These are phyloP conservation scores for Pisolithus microcarpus DNA, from an alignment of 768 basidiomycete species.

Conservation along the genomic window DNA sequence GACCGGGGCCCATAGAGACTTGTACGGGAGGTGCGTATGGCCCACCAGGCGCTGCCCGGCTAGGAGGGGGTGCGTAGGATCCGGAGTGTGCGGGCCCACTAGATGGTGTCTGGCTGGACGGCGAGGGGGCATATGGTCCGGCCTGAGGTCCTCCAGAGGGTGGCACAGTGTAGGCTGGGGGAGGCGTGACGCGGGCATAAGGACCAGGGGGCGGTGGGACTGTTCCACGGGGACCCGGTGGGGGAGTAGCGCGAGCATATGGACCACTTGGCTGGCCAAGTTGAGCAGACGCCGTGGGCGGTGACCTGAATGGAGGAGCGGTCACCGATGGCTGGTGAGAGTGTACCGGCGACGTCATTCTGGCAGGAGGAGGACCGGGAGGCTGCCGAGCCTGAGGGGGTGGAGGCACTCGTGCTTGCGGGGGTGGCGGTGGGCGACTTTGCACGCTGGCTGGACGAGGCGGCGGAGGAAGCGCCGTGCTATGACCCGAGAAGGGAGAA, in stretches of 20 bases:
- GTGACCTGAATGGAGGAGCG: constrained; percentile 26
- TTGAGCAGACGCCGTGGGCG: constrained; percentile 19
- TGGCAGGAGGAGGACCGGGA: constrained; percentile 33
- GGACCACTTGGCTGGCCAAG: constrained; percentile 27
- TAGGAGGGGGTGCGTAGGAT: constrained; percentile 13
- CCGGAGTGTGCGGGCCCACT: constrained; percentile 17
- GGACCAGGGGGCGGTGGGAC: constrained; percentile 26
- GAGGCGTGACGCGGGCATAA: constrained; percentile 36
- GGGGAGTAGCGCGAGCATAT: constrained; percentile 36
- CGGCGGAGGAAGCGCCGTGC: constrained; percentile 32
- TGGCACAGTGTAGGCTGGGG: constrained; percentile 26
- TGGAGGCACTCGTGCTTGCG: constrained; percentile 33
- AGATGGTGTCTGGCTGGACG: constrained; percentile 9
- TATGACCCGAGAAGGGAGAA: constrained; percentile 38
- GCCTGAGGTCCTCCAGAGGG: constrained; percentile 23
- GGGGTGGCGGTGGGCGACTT: constrained; percentile 40
- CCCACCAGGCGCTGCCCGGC: constrained; percentile 11
- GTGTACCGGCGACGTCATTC: constrained; percentile 44
- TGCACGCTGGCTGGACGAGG: constrained; percentile 43
- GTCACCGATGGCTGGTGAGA: constrained; percentile 30
- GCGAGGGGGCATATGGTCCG: constrained; percentile 20
- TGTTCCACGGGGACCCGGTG: constrained; percentile 28
- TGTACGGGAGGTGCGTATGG: constrained; percentile 25
- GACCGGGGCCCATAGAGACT: neutral
- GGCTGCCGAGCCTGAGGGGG: constrained; percentile 26